Evolutionary conservation across 768 basidiomycete genomes (phyloP).

Genomic region (Daedaleopsis sinensis): DNA sequence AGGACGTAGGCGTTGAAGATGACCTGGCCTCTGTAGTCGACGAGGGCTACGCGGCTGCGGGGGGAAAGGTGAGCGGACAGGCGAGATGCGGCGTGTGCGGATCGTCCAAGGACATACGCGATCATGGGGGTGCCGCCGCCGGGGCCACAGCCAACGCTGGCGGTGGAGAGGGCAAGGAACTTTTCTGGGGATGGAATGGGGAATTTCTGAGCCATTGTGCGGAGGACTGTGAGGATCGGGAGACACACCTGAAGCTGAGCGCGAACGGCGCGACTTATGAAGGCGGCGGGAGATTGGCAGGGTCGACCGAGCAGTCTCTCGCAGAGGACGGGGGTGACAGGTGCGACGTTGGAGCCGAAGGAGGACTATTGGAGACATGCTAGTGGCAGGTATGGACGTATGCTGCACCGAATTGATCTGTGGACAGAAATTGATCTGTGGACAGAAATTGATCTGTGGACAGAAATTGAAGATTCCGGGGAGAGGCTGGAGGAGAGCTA

Average conservation of each 20-base stretch:
- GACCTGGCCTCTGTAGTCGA: slow-evolving; percentile 48
- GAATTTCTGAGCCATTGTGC: slow-evolving; percentile 28
- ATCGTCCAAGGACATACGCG: slow-evolving; percentile 55
- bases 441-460: neutral
- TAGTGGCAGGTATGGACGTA: neutral
- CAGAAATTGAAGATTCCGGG: neutral
- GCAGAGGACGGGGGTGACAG: slow-evolving; percentile 4
- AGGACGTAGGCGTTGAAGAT: slow-evolving; percentile 67
- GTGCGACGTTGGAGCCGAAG: slow-evolving; percentile 7
- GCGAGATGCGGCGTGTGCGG: slow-evolving; percentile 13
- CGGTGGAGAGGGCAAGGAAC: slow-evolving; percentile 59
- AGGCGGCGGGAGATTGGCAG: neutral
- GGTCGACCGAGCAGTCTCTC: neutral
- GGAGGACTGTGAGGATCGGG: slow-evolving; percentile 9
- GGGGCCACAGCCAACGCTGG: slow-evolving; percentile 71
- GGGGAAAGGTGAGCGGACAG: slow-evolving; percentile 7
- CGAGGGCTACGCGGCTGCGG: slow-evolving; percentile 46
- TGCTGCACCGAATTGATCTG: too few species aligned
- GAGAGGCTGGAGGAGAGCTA: neutral
- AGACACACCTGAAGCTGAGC: slow-evolving; percentile 7
- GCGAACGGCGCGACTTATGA: slow-evolving; percentile 5
- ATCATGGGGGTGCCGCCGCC: slow-evolving; percentile 84
- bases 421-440: neutral
- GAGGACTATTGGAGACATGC: neutral
- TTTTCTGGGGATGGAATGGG: slow-evolving; percentile 40